These are phyloP conservation scores for Cornus kousa DNA, from an alignment of 148 eudicot genomes.

Conservation along the genomic window DNA sequence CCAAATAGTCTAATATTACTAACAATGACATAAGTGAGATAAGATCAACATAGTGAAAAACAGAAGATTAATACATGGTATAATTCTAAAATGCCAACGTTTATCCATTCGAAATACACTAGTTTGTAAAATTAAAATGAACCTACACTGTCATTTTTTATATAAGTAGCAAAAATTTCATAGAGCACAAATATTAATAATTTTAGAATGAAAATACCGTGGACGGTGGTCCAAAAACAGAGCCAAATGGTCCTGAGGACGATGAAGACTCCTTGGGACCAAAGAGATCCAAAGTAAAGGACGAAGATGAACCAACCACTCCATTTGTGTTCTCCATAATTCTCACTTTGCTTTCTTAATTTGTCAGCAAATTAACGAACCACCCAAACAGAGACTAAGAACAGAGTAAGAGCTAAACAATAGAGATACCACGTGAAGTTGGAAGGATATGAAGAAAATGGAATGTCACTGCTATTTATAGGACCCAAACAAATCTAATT, in stretches of 20 bases:
- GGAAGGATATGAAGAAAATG: conserved; percentile 8
- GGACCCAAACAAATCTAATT: neutral
- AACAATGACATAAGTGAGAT: too few species aligned
- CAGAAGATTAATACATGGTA: neutral
- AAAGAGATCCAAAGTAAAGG: conserved; percentile 45
- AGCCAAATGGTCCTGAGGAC: conserved; percentile 31
- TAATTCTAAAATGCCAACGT: too few species aligned
- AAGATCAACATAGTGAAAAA: neutral
- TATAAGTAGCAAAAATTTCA: too few species aligned
- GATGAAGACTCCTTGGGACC: conserved; percentile 48
- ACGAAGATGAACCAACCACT: conserved; percentile 32
- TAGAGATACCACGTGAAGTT: conserved; percentile 24
- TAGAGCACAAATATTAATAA: neutral
- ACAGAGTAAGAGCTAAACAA: neutral
- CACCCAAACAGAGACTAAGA: neutral
- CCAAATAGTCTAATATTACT: too few species aligned
- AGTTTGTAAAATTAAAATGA: too few species aligned
- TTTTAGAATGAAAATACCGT: conserved; percentile 22
- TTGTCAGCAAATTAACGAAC: conserved; percentile 4
- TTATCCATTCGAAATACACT: too few species aligned
- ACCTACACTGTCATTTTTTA: too few species aligned
- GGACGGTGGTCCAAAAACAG: conserved; percentile 44
- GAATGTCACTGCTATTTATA: conserved; percentile 12
- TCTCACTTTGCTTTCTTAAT: neutral
- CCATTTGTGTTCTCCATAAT: conserved; percentile 42